Base-by-base conservation (phyloP, 257 asterid genomes). In the Solanum piurae region DNA sequence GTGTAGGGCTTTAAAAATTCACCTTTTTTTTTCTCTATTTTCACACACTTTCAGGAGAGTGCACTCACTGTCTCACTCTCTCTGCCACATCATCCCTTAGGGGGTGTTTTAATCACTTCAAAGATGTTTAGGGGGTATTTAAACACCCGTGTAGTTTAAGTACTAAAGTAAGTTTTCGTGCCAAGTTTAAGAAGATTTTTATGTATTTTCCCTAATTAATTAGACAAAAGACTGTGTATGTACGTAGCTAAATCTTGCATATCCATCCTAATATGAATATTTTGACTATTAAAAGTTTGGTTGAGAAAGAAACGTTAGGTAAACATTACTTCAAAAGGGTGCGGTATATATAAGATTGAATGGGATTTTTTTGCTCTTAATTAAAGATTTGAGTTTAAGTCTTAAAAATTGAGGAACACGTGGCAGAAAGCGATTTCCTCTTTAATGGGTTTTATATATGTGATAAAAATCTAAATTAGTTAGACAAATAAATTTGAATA, bases 361-460 rank as follows among this genome's bases (percentile, higher is more conserved):
- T 36, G 3, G 3, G 1, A 36, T 5, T 2, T 11, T 0, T 21
- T 1, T 1, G 1, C 0, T 0, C 0, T 21, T 74, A 2, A 8
- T 5, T 10, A 20, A 25, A 73, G 1, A 0, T 0, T 34, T n/a
- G 1, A 20, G 4, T 36, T 27, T 0, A 20, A 74, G 0, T 10
- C 4, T 36, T 21, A 2, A 18, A 36, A 2, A 5, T 20, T 21
- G 31, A 74, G 0, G 9, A 74, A 2, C 3, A 20, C 0, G 2
- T 10, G 4, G 0, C 5, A 36, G 9, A 0, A 4, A 20, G 25
- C 4, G 18, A 0, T 73, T 36, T 0, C 0, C 1, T 37, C 0
- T 74, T 34, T 9, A 73, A 36, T 36, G 5, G 1, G 18, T 9
- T 5, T 7, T 36, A 0, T 52, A 23, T 10, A 74, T 33, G 25